Base-by-base conservation (phyloP, 306 rosid species). In the Glycine tomentella region DNA sequence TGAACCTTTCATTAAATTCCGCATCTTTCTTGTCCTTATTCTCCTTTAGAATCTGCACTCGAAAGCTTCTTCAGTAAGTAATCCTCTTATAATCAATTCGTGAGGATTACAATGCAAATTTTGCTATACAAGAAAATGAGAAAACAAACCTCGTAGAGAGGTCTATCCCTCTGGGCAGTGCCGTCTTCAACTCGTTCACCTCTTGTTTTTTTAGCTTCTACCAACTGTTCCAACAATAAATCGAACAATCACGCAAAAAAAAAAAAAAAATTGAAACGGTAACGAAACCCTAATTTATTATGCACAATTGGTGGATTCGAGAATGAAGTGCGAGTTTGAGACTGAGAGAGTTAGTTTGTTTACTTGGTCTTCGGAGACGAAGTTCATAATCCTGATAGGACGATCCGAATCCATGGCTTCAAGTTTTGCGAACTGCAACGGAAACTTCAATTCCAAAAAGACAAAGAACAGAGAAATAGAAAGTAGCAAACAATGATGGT, bases 121-220 rank as follows among this genome's bases (percentile, higher is more conserved):
- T 34, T 57, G 64, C 71, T 20, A 45, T 8, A 3, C 16, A 46
- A 74, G 7, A 77, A n/a, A 70, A 46, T 44, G 42, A 36, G 66
- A 77, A 74, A 44, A 12, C 62, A 5, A 65, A 95, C 97, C 95
- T 95, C 96, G 81, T 8, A 91, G 65, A 95, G 97, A 56, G 98
- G 95, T 86, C 97, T 88, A 64, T 95, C 99, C 48, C 98, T 84
- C 34, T 90, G 91, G 53, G 97, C 98, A 76, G 97, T 95, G 59
- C 97, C 98, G 56, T 95, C 99, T 2, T 95, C 99, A 62, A 93
- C 92, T 38, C 97, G 87, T 55, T 90, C 97, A 20, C 98, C 99
- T 75, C 98, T 92, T 55, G 89, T 45, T 87, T 64, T 89, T 87
- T 93, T 93, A 10, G 93, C 80, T 81, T 93, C 94, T 52, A 86